These are phyloP conservation scores for Trichoderma sp. DNA, from an alignment of 2,329 filamentous ascomycete species.

Conservation along the genomic window DNA sequence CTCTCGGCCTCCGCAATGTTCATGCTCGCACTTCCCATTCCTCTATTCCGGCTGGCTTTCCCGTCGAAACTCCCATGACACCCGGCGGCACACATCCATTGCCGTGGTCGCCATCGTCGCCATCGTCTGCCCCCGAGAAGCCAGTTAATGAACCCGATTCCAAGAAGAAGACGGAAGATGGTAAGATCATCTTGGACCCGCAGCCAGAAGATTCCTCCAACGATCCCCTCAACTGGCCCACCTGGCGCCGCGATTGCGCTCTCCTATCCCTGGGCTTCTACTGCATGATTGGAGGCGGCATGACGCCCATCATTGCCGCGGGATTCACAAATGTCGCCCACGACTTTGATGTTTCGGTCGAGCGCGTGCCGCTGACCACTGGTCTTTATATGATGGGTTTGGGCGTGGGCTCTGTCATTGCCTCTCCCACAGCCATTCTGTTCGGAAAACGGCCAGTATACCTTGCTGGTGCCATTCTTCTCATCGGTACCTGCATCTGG, in stretches of 20 bases:
- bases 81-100: constrained; percentile 29
- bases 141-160: constrained; percentile 33
- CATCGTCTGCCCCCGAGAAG: constrained; percentile 12
- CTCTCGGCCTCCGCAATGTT: constrained; percentile 59
- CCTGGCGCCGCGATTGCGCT: constrained; percentile 76
- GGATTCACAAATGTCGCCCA: constrained; percentile 80
- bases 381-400: constrained; percentile 94
- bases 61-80: constrained; percentile 38
- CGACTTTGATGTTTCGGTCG: constrained; percentile 64
- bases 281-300: constrained; percentile 90
- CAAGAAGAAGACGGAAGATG: constrained; percentile 78
- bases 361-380: constrained; percentile 80
- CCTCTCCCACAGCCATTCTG: constrained; percentile 87
- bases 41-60: constrained; percentile 52
- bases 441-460: constrained; percentile 92
- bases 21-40: constrained; percentile 61
- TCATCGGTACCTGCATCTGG: constrained; percentile 77
- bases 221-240: constrained; percentile 90
- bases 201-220: constrained; percentile 90
- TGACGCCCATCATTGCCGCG: constrained; percentile 86
- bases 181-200: constrained; percentile 82
- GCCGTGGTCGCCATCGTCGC: neutral
- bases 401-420: constrained; percentile 79
- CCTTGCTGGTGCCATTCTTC: constrained; percentile 73
- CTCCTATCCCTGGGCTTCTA: constrained; percentile 85